Conservation (phyloP, 495 filamentous ascomycete species). For the Xylaria venustula region DNA sequence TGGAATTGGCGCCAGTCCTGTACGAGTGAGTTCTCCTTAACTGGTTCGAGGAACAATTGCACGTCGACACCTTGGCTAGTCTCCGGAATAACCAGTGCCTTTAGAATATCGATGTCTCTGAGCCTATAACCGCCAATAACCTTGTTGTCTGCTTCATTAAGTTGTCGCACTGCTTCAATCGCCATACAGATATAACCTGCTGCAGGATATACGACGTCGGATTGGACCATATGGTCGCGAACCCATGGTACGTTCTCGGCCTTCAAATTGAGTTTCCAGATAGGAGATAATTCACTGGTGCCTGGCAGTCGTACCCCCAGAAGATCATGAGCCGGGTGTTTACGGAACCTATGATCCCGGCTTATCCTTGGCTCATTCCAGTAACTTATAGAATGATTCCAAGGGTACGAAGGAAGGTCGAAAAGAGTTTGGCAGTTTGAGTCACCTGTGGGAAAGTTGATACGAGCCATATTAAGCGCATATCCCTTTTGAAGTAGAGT, state of each 20-base stretch:
- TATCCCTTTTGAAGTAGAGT: slow-evolving; percentile 25
- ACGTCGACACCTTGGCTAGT: slow-evolving; percentile 24
- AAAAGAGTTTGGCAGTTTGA: slow-evolving; percentile 22
- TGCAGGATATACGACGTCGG: slow-evolving; percentile 42
- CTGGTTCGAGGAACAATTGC: slow-evolving; percentile 10
- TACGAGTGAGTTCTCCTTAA: not conserved
- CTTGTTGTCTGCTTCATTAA: slow-evolving; percentile 16
- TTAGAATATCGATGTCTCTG: slow-evolving; percentile 29
- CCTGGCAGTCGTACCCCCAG: slow-evolving; percentile 34
- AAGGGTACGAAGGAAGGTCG: slow-evolving; percentile 36
- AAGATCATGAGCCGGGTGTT: slow-evolving; percentile 39
- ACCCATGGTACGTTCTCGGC: slow-evolving; percentile 46
- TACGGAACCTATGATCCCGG: slow-evolving; percentile 37
- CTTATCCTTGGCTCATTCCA: slow-evolving; percentile 43
- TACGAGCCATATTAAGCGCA: slow-evolving; percentile 16
- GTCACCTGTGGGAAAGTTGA: slow-evolving; percentile 12
- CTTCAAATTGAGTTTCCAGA: slow-evolving; percentile 42
- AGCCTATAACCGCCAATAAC: slow-evolving; percentile 23
- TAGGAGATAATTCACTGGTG: slow-evolving; percentile 34
- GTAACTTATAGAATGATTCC: slow-evolving; percentile 35
- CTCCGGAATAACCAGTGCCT: slow-evolving; percentile 39
- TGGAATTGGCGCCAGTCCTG: not conserved
- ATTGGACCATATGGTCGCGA: slow-evolving; percentile 37
- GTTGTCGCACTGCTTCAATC: slow-evolving; percentile 41
- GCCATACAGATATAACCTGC: slow-evolving; percentile 47